These are phyloP conservation scores for Caulochytrium protostelioides DNA, from an alignment of 371 early-diverging fungal genomes.

Conservation along the genomic window DNA sequence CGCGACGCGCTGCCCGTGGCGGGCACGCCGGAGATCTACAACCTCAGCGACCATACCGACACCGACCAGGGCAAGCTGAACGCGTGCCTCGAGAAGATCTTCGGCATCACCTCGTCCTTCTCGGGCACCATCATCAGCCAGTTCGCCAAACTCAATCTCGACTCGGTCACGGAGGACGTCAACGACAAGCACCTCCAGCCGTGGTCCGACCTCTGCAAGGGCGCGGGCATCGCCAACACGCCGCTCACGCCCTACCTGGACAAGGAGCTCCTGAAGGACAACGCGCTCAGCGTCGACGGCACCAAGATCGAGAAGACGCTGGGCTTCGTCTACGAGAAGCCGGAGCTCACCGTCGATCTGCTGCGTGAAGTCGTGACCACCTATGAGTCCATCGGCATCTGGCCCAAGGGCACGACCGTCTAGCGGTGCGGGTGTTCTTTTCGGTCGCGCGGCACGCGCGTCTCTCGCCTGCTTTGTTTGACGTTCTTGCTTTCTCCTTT, in stretches of 20 bases:
- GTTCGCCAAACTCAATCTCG: slow-evolving; percentile 61
- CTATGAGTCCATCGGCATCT: slow-evolving; percentile 32
- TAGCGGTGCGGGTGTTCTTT: too few species aligned
- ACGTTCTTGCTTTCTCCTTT: too few species aligned
- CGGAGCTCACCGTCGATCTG: slow-evolving; percentile 36
- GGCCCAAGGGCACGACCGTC: slow-evolving; percentile 44
- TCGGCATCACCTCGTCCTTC: slow-evolving; percentile 62
- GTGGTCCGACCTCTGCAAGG: slow-evolving; percentile 31
- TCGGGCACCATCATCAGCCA: slow-evolving; percentile 52
- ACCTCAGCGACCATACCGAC: slow-evolving; percentile 55
- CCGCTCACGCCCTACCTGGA: slow-evolving; percentile 87
- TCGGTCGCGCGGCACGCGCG: too few species aligned
- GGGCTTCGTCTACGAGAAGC: slow-evolving; percentile 46
- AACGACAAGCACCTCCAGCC: slow-evolving; percentile 67
- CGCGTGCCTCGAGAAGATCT: slow-evolving; percentile 39
- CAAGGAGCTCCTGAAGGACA: slow-evolving; percentile 60
- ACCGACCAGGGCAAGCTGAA: slow-evolving; percentile 67
- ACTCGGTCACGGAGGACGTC: slow-evolving; percentile 62
- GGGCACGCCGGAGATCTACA: slow-evolving; percentile 34
- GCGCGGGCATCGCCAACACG: slow-evolving; percentile 44
- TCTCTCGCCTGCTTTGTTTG: too few species aligned
- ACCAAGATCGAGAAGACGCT: slow-evolving; percentile 44
- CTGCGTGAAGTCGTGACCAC: slow-evolving; percentile 45
- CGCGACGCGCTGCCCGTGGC: slow-evolving; percentile 30
- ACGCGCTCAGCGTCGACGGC: slow-evolving; percentile 54